Base-by-base conservation (phyloP, 2,329 filamentous ascomycete genomes). In the Davidsoniella virescens region DNA sequence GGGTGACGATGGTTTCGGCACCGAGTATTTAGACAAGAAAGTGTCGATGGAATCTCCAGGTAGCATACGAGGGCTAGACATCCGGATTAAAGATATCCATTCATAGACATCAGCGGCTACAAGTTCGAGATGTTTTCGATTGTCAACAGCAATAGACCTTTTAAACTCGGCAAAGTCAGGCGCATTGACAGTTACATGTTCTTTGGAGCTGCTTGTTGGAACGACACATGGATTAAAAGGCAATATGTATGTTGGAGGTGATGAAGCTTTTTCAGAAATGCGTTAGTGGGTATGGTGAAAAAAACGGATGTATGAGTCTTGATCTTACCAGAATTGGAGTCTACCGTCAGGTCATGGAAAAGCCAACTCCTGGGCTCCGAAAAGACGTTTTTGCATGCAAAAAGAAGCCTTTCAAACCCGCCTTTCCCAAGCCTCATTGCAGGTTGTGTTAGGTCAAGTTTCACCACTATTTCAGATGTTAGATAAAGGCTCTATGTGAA, bases 401-500 rank as follows among this genome's bases (percentile, higher is more conserved):
- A 84, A 5, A 81, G 62, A 12, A 94, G 67, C 43, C 86, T 72
- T 55, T 88, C 81, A 59, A 93, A 94, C 0, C 80, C 82, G 55
- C 83, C 87, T 62, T 87, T 92, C 3, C 87, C 87, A 49, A 80
- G 81, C 6, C 86, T 63, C 85, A 94, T 94, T 0, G 80, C 80
- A 1, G 80, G 74, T 4, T 72, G 69, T 16, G 80, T 75, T 25
- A 98, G 72, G 53, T 96, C 80, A 47, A 83, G 70, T 57, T 90
- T 78, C 43, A 96, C 75, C 25, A 81, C 84, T 92, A 52, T 16
- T 3, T 33, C 10, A 29, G 40, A 7, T 36, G 54, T 68, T 52
- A 68, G 61, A 12, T 33, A 33, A 9, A 33, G 12, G 29, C 29
- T 33, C 29, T 12, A 2, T 3, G 12, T 33, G 10, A 33, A 3